Evolutionary conservation across 305 asterid species (phyloP), one percentile per base, ranked within the genome.

Genomic region (Solanum hybrid): DNA sequence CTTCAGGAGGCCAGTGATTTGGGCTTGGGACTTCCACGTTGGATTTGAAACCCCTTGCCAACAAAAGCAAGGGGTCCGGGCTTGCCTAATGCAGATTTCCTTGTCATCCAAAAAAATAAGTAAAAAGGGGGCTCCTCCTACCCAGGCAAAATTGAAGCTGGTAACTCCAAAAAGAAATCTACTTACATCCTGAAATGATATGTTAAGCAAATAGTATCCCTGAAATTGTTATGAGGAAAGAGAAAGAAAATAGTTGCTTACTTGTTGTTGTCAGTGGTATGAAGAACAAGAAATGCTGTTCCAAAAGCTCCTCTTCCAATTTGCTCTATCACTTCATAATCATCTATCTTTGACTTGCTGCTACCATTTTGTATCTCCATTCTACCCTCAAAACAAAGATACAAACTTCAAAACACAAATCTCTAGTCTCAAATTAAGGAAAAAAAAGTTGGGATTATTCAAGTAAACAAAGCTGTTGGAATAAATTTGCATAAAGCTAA

Each of bases 281-380:
- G 96, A 71, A 93, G 95, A 93, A 95, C 98, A 89, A 96, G 97
- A 93, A 94, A 96, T 35, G 98, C 90, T 34, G 97, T 92, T 45
- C 98, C 99, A 90, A 93, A 95, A 92, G 96, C 92, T 82, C 99
- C 98, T 89, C 97, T 95, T 5, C 99, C 99, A 94, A 97, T 95
- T 93, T 95, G 98, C 93, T 96, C 96, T 12, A 96, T 79, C 3
- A 93, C 94, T 89, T 92, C 94, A 93, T 96, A 98, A 72, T 93
- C 97, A 32, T 96, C 98, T 95, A 96, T 91, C 94, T 92, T 94
- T 60, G 95, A 92, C 90, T 91, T 94, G 31, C 89, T 64, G 40
- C 80, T 7, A 75, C 89, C 94, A 87, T 86, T 92, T 29, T 91
- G 95, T 26, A 84, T 78, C 94, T 94, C 99, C 99, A 95, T 95